Conservation (phyloP, 305 asterid genomes). For the Petunia hybrid region DNA sequence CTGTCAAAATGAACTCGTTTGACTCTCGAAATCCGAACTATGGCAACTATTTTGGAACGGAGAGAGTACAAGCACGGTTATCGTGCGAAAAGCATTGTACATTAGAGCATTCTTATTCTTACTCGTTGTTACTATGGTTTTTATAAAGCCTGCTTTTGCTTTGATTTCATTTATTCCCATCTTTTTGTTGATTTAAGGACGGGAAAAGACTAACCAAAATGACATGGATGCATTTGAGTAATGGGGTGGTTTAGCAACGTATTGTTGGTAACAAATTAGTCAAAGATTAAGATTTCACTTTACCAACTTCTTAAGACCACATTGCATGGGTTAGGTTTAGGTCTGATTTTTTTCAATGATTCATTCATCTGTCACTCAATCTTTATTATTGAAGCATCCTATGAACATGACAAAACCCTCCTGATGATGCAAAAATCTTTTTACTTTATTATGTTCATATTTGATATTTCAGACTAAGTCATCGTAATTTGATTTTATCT, state of each 20-base stretch:
- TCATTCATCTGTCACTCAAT: conserved; percentile 17
- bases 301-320: conserved; percentile 34
- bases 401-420: conserved; percentile 15
- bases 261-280: conserved; percentile 22
- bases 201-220: background rate
- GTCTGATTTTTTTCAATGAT: conserved; percentile 28
- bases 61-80: no score
- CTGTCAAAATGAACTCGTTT: no score
- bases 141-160: no score
- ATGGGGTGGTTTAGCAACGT: background rate
- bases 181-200: background rate
- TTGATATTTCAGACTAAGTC: background rate
- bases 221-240: background rate
- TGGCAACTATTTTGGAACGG: no score
- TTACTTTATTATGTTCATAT: background rate
- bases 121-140: no score
- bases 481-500: background rate
- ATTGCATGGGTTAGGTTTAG: conserved; percentile 31
- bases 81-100: no score
- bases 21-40: no score
- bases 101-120: no score
- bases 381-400: conserved; percentile 26
- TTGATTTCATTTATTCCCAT: background rate
- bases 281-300: conserved; percentile 27
- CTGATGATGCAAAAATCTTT: background rate